Conservation (phyloP, 2,329 filamentous ascomycete species). For the Chaetothyriales sp. region DNA sequence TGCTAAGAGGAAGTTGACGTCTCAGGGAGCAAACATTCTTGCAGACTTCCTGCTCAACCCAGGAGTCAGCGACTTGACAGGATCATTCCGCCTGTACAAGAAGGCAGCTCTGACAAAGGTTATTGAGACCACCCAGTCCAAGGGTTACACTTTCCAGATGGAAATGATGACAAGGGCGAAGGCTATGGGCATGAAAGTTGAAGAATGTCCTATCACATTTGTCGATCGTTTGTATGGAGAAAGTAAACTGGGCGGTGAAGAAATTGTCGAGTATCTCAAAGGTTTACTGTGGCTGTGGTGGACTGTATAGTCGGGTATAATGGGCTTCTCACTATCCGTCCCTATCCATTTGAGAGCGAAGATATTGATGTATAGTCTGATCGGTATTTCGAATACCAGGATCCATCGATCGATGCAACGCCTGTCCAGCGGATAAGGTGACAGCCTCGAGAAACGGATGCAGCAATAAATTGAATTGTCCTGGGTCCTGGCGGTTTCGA, state of each 20-base stretch:
- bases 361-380: no score
- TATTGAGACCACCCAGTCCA: constrained; percentile 80
- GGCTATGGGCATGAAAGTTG: constrained; percentile 85
- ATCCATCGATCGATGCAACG: no score
- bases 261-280: constrained; percentile 95
- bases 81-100: constrained; percentile 91
- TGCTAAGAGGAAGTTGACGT: constrained; percentile 63
- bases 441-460: no score
- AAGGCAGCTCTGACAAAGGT: constrained; percentile 77
- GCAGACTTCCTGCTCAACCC: constrained; percentile 88
- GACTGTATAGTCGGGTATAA: constrained; percentile 43
- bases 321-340: neutral
- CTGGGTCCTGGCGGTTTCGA: no score
- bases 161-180: constrained; percentile 98
- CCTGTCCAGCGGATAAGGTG: no score
- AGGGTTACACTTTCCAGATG: constrained; percentile 99
- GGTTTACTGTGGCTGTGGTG: constrained; percentile 65
- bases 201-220: constrained; percentile 91
- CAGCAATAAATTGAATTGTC: no score
- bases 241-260: constrained; percentile 83
- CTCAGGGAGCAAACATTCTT: constrained; percentile 81
- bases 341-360: no score
- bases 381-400: no score
- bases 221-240: constrained; percentile 92
- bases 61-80: constrained; percentile 89